phyloP scores from a whole-genome alignment of 1,284 basidiomycete species.

The Puccinia novopanici region DNA sequence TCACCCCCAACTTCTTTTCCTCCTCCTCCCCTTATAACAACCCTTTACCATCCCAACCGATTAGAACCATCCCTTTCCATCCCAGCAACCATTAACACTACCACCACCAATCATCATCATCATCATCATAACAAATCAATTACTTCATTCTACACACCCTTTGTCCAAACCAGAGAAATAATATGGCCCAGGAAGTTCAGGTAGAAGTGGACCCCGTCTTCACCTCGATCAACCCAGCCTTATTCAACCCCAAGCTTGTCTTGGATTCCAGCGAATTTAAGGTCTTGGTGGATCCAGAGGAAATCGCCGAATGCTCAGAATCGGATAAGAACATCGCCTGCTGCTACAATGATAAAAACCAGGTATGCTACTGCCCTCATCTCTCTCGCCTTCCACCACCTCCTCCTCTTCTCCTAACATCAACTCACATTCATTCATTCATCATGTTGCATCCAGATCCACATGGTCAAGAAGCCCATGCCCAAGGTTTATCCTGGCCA shows the following conservation, averaged over 20 bases:
- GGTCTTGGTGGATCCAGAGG: constrained; percentile 23
- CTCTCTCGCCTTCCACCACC: background rate
- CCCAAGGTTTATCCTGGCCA: constrained; percentile 55
- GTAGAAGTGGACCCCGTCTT: constrained; percentile 34
- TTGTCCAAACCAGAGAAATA: too few species aligned
- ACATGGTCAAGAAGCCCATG: constrained; percentile 54
- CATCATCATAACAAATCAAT: too few species aligned
- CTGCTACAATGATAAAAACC: constrained; percentile 48
- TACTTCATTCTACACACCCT: too few species aligned
- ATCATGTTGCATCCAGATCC: constrained; percentile 52
- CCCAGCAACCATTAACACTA: too few species aligned
- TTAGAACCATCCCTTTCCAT: too few species aligned
- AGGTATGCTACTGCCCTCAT: constrained; percentile 27
- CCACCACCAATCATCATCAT: too few species aligned
- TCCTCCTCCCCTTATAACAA: too few species aligned
- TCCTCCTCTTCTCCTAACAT: background rate
- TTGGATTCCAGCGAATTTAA: constrained; percentile 35
- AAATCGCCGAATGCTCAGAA: background rate
- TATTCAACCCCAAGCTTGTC: constrained; percentile 25
- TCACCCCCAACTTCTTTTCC: too few species aligned
- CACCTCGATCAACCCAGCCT: constrained; percentile 23
- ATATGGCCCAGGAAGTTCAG: background rate
- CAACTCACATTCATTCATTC: too few species aligned
- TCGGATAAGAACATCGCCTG: constrained; percentile 32
- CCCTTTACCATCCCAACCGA: too few species aligned